Conservation (phyloP, 2,329 filamentous ascomycete species). For the Metarhizium rileyi region DNA sequence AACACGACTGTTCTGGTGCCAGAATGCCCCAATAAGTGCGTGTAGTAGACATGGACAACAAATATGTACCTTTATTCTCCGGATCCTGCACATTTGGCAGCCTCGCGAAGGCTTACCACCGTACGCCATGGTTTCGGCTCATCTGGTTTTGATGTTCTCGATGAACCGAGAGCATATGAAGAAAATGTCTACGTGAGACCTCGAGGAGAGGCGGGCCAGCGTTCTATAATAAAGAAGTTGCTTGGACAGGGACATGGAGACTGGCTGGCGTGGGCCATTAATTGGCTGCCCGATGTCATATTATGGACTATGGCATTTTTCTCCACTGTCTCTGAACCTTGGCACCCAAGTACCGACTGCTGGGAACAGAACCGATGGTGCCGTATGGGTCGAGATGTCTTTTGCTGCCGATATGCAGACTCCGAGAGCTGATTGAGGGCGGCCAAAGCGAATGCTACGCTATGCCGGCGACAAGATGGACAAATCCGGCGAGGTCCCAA, state of each 20-base stretch:
- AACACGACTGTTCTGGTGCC: not conserved
- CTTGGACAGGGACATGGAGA: not conserved
- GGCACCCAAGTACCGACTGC: not conserved
- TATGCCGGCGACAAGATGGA: not conserved
- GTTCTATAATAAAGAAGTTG: not conserved
- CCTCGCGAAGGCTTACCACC: slow-evolving; percentile 55
- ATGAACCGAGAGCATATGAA: not conserved
- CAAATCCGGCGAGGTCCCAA: not conserved
- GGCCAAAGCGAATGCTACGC: not conserved
- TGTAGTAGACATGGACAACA: not conserved
- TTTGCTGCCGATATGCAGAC: not conserved
- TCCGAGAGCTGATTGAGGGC: not conserved
- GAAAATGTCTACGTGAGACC: not conserved
- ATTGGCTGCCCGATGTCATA: not conserved
- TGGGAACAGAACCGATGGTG: not conserved
- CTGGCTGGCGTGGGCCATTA: not conserved
- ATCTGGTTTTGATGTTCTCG: not conserved
- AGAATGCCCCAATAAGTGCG: not conserved
- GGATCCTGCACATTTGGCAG: slow-evolving; percentile 63
- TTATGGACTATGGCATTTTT: not conserved
- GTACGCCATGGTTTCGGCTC: slow-evolving; percentile 42
- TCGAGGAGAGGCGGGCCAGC: not conserved
- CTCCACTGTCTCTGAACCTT: not conserved
- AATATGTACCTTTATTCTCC: slow-evolving; percentile 55
- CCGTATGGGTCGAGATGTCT: not conserved